Evolutionary conservation across 2,329 filamentous ascomycete species (phyloP), one percentile per base, ranked within the genome.

Genomic region (Trichoderma sp.): DNA sequence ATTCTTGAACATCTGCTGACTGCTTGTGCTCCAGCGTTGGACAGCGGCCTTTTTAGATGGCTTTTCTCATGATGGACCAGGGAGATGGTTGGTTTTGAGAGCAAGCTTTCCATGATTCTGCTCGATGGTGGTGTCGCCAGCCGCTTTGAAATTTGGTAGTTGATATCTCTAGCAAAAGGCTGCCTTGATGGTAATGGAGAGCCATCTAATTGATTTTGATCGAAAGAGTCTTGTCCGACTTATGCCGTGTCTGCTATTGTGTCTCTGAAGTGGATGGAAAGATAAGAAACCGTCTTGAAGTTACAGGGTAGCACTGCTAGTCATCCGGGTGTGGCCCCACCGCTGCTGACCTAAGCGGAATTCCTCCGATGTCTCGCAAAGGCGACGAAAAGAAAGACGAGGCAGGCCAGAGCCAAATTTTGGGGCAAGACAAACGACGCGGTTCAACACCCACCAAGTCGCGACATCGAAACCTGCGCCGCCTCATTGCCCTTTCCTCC

Each of bases 1-100:
- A 9, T 50, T 1, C 7, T 45, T 26, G 21, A 12, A 15, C 4
- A 2, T 39, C 34, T 56, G 30, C 65, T 65, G 51, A 66, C 26
- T 19, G 15, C 9, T 24, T 24, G 21, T 19, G 15, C 34, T 44
- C 17, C 41, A 74, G 72, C 19, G 63, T 75, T 54, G 75, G 75
- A 9, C 69, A 75, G 59, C 74, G 65, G 43, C 75, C 75, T 7
- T 70, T 60, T 41, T 67, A 65, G 28, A 17, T 39, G 26, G 19
- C 14, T 21, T 5, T 17, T 21, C 15, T 17, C 1, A 14, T n/a
- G 15, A 24, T 17, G 17, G 5, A n/a, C 24, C 7, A 9, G n/a
- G 4, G 4, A 10, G 47, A 17, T 17, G 12, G 5, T n/a, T 1
- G 28, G 30, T 5, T 15, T n/a, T n/a, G 9, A 34, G 55, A 19